Evolutionary conservation across 2,329 filamentous ascomycete species (phyloP).

Genomic region (Penicillium sp.): DNA sequence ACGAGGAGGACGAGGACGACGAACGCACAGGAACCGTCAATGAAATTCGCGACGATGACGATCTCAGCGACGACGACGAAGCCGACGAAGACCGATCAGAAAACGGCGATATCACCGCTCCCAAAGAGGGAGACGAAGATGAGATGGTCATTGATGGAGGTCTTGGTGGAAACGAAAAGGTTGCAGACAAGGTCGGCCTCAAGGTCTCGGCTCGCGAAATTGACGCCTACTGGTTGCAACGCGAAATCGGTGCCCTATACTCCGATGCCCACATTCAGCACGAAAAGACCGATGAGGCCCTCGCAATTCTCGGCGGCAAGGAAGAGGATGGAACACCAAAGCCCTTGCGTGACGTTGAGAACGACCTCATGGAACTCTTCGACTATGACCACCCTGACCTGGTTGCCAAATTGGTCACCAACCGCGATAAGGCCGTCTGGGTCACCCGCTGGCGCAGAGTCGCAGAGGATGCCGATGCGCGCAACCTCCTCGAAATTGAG

Average conservation of each 20-base stretch:
- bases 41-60: slow-evolving; percentile 80
- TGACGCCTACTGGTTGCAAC: slow-evolving; percentile 95
- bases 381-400: slow-evolving; percentile 96
- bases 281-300: slow-evolving; percentile 83
- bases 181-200: slow-evolving; percentile 49
- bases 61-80: slow-evolving; percentile 72
- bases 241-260: slow-evolving; percentile 86
- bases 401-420: slow-evolving; percentile 86
- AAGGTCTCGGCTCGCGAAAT: slow-evolving; percentile 84
- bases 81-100: slow-evolving; percentile 63
- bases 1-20: slow-evolving; percentile 86
- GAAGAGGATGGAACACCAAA: slow-evolving; percentile 77
- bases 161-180: slow-evolving; percentile 44
- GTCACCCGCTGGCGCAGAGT: slow-evolving; percentile 83
- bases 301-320: slow-evolving; percentile 78
- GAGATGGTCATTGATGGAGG: slow-evolving; percentile 82
- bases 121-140: slow-evolving; percentile 56
- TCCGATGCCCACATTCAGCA: slow-evolving; percentile 90
- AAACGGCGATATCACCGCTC: slow-evolving; percentile 45
- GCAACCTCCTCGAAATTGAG: slow-evolving; percentile 78
- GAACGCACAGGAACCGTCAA: slow-evolving; percentile 75
- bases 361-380: slow-evolving; percentile 97
- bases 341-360: slow-evolving; percentile 88
- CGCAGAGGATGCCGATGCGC: slow-evolving; percentile 73
- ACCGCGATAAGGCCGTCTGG: slow-evolving; percentile 94